phyloP scores from a whole-genome alignment of 768 basidiomycete species.

The Nidularia pulvinata region DNA sequence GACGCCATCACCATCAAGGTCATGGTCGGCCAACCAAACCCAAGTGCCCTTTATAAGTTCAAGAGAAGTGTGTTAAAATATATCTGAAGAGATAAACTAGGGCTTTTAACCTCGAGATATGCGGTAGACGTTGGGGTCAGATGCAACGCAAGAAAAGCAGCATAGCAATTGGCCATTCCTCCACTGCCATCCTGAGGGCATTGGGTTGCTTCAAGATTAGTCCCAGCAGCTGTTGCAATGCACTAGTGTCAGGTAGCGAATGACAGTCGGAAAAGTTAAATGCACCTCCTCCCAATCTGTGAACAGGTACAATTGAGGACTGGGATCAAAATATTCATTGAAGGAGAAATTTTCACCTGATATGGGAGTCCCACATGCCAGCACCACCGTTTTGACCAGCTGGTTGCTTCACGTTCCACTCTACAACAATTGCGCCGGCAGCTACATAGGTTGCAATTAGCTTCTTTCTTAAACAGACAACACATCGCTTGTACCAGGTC shows the following conservation, averaged over 20 bases:
- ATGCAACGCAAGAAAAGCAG: constrained; percentile 68
- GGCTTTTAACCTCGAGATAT: constrained; percentile 58
- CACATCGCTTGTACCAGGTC: constrained; percentile 31
- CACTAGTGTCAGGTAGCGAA: background rate
- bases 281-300: background rate
- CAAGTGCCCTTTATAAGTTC: constrained; percentile 55
- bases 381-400: constrained; percentile 49
- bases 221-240: constrained; percentile 45
- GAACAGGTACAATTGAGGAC: background rate
- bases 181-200: constrained; percentile 36
- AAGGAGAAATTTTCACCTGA: constrained; percentile 21
- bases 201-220: constrained; percentile 41
- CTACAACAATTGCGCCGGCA: constrained; percentile 63
- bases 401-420: constrained; percentile 66
- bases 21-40: constrained; percentile 84
- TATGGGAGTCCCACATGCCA: constrained; percentile 61
- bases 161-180: constrained; percentile 45
- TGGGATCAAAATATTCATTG: background rate
- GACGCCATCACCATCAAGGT: constrained; percentile 54
- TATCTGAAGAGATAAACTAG: background rate
- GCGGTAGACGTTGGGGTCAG: constrained; percentile 51
- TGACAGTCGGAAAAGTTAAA: background rate
- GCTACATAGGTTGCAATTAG: constrained; percentile 14
- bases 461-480: no score
- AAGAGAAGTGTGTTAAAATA: no score